Percentiles rank a stretch among this genome's conserved stretches.
phyloP scores from a whole-genome alignment of 2,329 filamentous ascomycete species.

The Alternaria dauci region DNA sequence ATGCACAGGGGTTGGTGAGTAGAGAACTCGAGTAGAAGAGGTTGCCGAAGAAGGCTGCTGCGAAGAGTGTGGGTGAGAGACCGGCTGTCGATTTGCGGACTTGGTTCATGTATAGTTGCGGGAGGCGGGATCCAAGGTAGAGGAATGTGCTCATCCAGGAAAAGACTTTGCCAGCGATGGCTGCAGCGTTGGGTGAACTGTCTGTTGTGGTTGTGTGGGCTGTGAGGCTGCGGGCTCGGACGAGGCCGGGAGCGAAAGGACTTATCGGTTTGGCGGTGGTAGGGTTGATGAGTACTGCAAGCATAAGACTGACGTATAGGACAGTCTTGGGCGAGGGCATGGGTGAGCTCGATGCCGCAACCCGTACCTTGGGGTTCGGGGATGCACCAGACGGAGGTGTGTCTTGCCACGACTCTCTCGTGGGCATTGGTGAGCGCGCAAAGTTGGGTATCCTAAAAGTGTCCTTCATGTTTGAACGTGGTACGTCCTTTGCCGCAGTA shows the following conservation, averaged over 20 bases:
- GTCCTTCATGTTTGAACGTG: slow-evolving; percentile 43
- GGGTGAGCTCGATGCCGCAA: slow-evolving; percentile 52
- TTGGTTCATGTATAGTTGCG: slow-evolving; percentile 73
- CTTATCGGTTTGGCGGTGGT: slow-evolving; percentile 42
- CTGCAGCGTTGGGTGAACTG: slow-evolving; percentile 30
- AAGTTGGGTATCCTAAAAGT: slow-evolving; percentile 51
- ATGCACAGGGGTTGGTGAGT: slow-evolving; percentile 69
- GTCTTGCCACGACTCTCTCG: slow-evolving; percentile 38
- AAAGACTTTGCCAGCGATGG: slow-evolving; percentile 52
- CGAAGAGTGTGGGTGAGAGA: slow-evolving; percentile 69
- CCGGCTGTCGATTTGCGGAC: slow-evolving; percentile 69
- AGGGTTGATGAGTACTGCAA: slow-evolving; percentile 54
- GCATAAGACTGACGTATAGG: slow-evolving; percentile 56
- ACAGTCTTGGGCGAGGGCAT: slow-evolving; percentile 57
- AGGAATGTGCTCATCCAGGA: slow-evolving; percentile 56
- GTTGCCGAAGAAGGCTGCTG: slow-evolving; percentile 73
- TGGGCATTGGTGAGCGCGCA: slow-evolving; percentile 40
- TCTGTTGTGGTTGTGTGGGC: slow-evolving; percentile 15
- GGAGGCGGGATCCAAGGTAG: slow-evolving; percentile 53
- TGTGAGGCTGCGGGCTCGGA: slow-evolving; percentile 23
- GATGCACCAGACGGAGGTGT: slow-evolving; percentile 30
- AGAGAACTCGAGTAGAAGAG: slow-evolving; percentile 71
- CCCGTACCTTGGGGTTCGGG: slow-evolving; percentile 42
- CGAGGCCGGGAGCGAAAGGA: slow-evolving; percentile 34
- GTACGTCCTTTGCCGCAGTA: slow-evolving; percentile 32